These are phyloP conservation scores for Graphilbum ipis-grandicollis DNA, from an alignment of 2,329 filamentous ascomycete species.

Conservation along the genomic window DNA sequence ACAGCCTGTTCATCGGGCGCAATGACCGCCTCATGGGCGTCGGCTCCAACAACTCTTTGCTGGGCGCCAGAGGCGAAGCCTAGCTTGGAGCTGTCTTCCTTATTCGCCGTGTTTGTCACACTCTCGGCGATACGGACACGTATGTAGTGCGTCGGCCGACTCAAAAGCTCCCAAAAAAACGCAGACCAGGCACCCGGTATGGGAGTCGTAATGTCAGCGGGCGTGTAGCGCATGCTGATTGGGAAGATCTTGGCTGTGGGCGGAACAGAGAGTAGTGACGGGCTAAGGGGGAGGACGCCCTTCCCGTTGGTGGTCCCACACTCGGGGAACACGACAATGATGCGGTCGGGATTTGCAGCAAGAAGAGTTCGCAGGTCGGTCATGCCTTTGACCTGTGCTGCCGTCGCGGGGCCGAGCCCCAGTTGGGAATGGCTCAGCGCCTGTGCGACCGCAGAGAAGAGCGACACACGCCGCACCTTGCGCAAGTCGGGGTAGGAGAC, in stretches of 20 bases:
- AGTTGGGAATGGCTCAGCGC: slow-evolving; percentile 47
- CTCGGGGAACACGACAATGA: slow-evolving; percentile 82
- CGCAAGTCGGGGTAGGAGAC: slow-evolving; percentile 60
- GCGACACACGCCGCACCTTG: slow-evolving; percentile 58
- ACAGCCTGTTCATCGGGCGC: slow-evolving; percentile 46
- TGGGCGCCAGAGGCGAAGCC: not conserved
- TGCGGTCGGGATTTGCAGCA: slow-evolving; percentile 49
- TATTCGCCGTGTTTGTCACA: slow-evolving; percentile 21
- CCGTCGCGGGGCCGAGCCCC: slow-evolving; percentile 14
- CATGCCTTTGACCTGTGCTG: slow-evolving; percentile 20
- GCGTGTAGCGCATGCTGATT: slow-evolving; percentile 75
- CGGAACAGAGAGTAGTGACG: slow-evolving; percentile 52
- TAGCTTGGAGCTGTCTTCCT: not conserved
- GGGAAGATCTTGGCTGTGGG: slow-evolving; percentile 67
- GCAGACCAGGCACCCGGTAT: slow-evolving; percentile 53
- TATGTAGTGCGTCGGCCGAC: slow-evolving; percentile 73
- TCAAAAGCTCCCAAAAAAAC: slow-evolving; percentile 78
- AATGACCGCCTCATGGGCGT: slow-evolving; percentile 13
- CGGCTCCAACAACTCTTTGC: no score
- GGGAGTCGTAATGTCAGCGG: slow-evolving; percentile 79
- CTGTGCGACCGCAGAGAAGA: slow-evolving; percentile 56
- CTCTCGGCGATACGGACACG: slow-evolving; percentile 77
- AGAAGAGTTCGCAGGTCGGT: slow-evolving; percentile 48
- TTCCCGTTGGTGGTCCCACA: slow-evolving; percentile 88
- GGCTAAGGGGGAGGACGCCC: slow-evolving; percentile 71